These are phyloP conservation scores for Candida dubliniensis DNA, from an alignment of 1,139 yeast species.

Conservation along the genomic window DNA sequence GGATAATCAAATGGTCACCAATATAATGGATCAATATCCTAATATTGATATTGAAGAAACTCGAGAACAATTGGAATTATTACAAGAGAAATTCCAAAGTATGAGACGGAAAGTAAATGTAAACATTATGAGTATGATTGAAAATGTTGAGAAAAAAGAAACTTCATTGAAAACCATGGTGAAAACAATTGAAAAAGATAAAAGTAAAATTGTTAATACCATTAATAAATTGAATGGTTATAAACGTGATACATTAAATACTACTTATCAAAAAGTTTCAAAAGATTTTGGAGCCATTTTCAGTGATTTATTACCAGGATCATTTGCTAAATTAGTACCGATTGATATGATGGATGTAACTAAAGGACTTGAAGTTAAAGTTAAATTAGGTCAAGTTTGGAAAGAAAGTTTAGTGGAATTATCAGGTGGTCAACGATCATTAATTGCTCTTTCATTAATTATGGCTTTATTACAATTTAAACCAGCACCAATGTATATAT, in stretches of 20 bases:
- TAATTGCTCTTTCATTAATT: slow-evolving; percentile 86
- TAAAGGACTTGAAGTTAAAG: slow-evolving; percentile 88
- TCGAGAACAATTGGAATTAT: slow-evolving; percentile 54
- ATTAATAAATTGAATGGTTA: slow-evolving; percentile 83
- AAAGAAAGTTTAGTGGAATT: slow-evolving; percentile 92
- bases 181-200: slow-evolving; percentile 85
- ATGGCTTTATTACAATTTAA: slow-evolving; percentile 89
- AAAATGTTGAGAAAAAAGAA: slow-evolving; percentile 89
- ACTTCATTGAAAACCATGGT: slow-evolving; percentile 76
- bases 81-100: slow-evolving; percentile 64
- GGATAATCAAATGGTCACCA: slow-evolving; percentile 57
- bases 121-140: slow-evolving; percentile 92
- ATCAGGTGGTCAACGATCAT: slow-evolving; percentile 96
- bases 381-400: slow-evolving; percentile 90
- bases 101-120: slow-evolving; percentile 85
- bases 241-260: slow-evolving; percentile 77
- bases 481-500: slow-evolving; percentile 97
- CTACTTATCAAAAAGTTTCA: slow-evolving; percentile 85
- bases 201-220: slow-evolving; percentile 85
- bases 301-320: slow-evolving; percentile 83
- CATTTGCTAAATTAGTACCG: slow-evolving; percentile 87
- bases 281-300: slow-evolving; percentile 91
- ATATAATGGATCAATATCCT: slow-evolving; percentile 57
- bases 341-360: slow-evolving; percentile 79
- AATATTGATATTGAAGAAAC: slow-evolving; percentile 64